These are phyloP conservation scores for Penicillium sp. DNA, from an alignment of 2,329 filamentous ascomycete species.

Conservation along the genomic window DNA sequence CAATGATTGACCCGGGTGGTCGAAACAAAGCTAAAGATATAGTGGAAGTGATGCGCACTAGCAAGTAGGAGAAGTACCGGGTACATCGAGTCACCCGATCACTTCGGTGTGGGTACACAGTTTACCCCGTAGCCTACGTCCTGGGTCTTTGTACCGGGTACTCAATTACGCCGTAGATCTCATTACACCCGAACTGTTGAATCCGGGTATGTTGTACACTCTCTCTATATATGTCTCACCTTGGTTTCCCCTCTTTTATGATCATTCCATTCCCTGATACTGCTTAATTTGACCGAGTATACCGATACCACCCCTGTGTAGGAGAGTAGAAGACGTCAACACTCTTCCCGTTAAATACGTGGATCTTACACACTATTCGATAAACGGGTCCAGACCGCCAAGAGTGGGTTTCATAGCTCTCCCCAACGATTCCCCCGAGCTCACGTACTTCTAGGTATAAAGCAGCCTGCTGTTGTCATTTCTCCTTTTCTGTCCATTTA, in stretches of 20 bases:
- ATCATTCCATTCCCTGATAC: background rate
- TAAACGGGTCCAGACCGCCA: conserved; percentile 21
- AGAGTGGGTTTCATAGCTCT: conserved; percentile 22
- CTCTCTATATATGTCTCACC: background rate
- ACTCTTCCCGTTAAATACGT: conserved; percentile 7
- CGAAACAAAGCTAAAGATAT: conserved; percentile 6
- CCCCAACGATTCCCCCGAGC: conserved; percentile 24
- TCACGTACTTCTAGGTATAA: conserved; percentile 10
- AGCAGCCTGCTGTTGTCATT: conserved; percentile 8
- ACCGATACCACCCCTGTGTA: background rate
- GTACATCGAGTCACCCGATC: conserved; percentile 11
- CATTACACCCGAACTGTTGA: background rate
- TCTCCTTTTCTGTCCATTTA: conserved; percentile 4
- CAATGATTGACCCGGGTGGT: conserved; percentile 2
- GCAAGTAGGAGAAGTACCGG: conserved; percentile 12
- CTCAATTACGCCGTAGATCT: conserved; percentile 10
- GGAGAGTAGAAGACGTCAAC: conserved; percentile 16
- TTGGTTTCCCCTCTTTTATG: background rate
- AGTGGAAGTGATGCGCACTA: background rate
- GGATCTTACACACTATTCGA: conserved; percentile 13
- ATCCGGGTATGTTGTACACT: background rate
- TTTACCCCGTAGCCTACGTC: background rate
- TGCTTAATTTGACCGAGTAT: background rate
- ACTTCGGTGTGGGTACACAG: background rate
- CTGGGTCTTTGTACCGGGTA: conserved; percentile 5